A percentile compares a stretch with the other conserved stretches of the same genome.
These are phyloP conservation scores for Potentilla sterilis DNA, from an alignment of 306 rosid genomes.

Conservation along the genomic window DNA sequence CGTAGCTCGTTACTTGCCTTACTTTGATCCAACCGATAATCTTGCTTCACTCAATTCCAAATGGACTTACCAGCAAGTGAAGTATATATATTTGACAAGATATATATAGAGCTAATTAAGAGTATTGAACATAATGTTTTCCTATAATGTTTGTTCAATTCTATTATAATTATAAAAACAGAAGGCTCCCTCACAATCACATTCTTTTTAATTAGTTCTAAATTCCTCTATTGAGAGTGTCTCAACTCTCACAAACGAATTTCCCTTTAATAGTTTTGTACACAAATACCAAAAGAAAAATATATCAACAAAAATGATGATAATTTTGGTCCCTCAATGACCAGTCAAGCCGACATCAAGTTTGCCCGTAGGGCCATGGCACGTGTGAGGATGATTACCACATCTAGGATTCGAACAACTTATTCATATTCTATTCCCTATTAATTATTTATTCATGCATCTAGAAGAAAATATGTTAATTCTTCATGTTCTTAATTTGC, in stretches of 20 bases:
- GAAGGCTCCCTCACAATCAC: too few species aligned
- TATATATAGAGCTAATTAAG: too few species aligned
- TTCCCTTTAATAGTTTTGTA: too few species aligned
- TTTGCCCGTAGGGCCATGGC: conserved; percentile 60
- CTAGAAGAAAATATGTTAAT: conserved; percentile 9
- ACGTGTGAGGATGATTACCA: conserved; percentile 62
- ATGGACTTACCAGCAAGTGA: background rate
- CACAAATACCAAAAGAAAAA: too few species aligned
- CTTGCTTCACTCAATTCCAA: background rate
- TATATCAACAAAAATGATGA: background rate
- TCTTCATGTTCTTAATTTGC: background rate
- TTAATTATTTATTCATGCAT: conserved; percentile 25
- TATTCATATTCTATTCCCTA: conserved; percentile 7
- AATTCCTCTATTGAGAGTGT: too few species aligned
- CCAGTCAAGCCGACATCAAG: conserved; percentile 63
- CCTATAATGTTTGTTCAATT: too few species aligned
- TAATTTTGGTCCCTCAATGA: conserved; percentile 37
- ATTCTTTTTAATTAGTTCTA: too few species aligned
- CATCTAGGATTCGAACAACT: conserved; percentile 18
- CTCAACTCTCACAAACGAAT: too few species aligned
- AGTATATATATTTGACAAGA: too few species aligned
- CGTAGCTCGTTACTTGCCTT: background rate
- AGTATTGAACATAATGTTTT: too few species aligned
- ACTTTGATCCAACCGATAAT: background rate
- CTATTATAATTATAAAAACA: too few species aligned